Conservation (phyloP, 805 yeast genomes). For the Scheffersomyces spartinae region DNA sequence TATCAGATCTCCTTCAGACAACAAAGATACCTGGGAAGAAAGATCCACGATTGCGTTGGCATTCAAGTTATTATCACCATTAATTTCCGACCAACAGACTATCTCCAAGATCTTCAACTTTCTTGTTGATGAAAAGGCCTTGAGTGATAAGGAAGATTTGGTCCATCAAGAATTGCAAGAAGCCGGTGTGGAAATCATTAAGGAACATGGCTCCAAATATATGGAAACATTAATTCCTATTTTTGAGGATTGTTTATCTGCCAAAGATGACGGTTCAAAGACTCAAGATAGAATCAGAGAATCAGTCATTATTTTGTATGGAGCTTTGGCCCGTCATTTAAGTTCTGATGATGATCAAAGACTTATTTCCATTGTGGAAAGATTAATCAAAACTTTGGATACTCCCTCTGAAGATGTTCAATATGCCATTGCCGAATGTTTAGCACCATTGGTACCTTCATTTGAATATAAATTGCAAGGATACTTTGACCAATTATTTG, state of each 20-base stretch:
- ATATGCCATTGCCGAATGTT: constrained; percentile 72
- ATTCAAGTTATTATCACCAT: constrained; percentile 43
- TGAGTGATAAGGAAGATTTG: constrained; percentile 61
- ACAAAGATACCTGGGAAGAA: constrained; percentile 72
- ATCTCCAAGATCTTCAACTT: constrained; percentile 51
- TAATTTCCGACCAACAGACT: constrained; percentile 22
- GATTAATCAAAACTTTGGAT: constrained; percentile 63
- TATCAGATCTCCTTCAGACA: constrained; percentile 45
- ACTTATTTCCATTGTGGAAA: constrained; percentile 47
- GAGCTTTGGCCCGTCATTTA: constrained; percentile 83
- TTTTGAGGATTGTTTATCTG: constrained; percentile 59
- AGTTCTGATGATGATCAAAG: constrained; percentile 54
- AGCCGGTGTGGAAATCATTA: constrained; percentile 73
- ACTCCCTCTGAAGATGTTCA: constrained; percentile 90
- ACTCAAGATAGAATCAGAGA: constrained; percentile 58
- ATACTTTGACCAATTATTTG: constrained; percentile 49
- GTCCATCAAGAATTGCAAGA: constrained; percentile 80
- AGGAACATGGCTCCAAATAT: constrained; percentile 47
- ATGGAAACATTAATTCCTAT: constrained; percentile 72
- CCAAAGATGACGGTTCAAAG: constrained; percentile 34
- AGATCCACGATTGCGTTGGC: constrained; percentile 75
- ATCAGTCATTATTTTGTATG: constrained; percentile 77
- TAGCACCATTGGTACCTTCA: constrained; percentile 68
- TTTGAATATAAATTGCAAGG: constrained; percentile 38
- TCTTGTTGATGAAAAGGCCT: constrained; percentile 48